Evolutionary conservation across 805 yeast species (phyloP), one percentile per base, ranked within the genome.

Genomic region (Candida arabinofermentans): DNA sequence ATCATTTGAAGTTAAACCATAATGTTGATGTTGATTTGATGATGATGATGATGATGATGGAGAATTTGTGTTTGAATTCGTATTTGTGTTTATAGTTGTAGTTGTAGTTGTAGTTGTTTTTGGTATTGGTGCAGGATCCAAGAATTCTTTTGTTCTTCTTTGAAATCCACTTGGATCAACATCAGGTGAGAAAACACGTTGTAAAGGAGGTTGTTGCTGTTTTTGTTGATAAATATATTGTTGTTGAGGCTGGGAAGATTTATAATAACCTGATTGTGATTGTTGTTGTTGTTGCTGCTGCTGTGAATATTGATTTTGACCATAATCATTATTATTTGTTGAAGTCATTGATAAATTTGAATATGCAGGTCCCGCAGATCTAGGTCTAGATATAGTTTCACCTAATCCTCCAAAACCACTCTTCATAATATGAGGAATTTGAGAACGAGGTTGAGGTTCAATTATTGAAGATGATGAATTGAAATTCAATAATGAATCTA

Each of bases 281-380:
- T n/a, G 32, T 29, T 29, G 32, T 10, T 29, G 18, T 29, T 29
- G 32, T 29, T 29, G 24, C 9, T 34, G 37, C 6, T 34, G 37
- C 14, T 35, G 37, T 13, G 23, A 23, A 13, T 17, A 17, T n/a
- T 33, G 36, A 13, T 22, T 21, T 7, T 33, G 36, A 14, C 16
- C 19, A 7, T 21, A n/a, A 22, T 22, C 27, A 7, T 33, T 26
- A 19, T 23, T 23, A 5, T 12, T 17, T 17, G 42, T 21, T 21
- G 53, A 42, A 13, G 50, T 19, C 40, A 51, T 39, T 19, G 49
- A 30, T 21, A 51, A 31, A 18, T 51, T 51, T 21, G 51, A 42
- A 39, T 46, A 42, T 37, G 51, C 55, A 24, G 75, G 73, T 23
- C 72, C 77, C 2, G 75, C 77, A 24, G 75, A 69, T 47, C 65